Evolutionary conservation across 768 basidiomycete genomes (phyloP).

Genomic region (Auriscalpium vulgare): DNA sequence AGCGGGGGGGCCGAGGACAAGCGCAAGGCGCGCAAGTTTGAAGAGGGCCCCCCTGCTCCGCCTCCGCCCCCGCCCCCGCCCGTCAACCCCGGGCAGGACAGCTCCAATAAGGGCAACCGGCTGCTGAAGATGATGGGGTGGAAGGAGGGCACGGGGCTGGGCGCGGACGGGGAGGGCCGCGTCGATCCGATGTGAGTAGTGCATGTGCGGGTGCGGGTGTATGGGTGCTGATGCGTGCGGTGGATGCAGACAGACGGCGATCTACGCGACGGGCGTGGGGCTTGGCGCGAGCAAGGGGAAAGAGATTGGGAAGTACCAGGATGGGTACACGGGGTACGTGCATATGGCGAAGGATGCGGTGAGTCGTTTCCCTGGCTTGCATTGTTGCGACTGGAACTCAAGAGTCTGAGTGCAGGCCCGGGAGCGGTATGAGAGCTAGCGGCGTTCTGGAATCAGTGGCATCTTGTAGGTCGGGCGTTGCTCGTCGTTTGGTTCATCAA

Average conservation of each 20-base stretch:
- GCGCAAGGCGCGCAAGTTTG: slow-evolving; percentile 37
- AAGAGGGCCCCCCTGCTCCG: slow-evolving; percentile 56
- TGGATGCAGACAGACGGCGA: slow-evolving; percentile 59
- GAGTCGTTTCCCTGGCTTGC: slow-evolving; percentile 16
- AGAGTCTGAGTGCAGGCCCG: slow-evolving; percentile 12
- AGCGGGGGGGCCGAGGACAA: slow-evolving; percentile 29
- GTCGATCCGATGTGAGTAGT: slow-evolving; percentile 76
- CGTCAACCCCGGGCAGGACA: slow-evolving; percentile 69
- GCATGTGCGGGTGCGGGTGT: background rate
- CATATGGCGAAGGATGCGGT: slow-evolving; percentile 68
- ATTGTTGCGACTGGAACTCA: background rate
- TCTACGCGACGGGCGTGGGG: slow-evolving; percentile 84
- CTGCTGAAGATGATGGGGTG: slow-evolving; percentile 97
- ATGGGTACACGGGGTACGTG: slow-evolving; percentile 64
- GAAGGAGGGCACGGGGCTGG: slow-evolving; percentile 85
- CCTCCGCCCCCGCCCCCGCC: slow-evolving; percentile 55
- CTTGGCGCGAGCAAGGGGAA: slow-evolving; percentile 90
- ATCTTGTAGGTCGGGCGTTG: too few species aligned
- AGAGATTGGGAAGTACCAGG: slow-evolving; percentile 65
- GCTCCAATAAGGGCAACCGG: slow-evolving; percentile 85
- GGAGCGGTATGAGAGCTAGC: slow-evolving; percentile 16
- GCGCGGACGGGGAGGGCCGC: slow-evolving; percentile 73
- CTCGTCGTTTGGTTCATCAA: too few species aligned
- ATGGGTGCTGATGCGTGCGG: background rate
- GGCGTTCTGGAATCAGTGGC: too few species aligned